Base-by-base conservation (phyloP, 1,284 basidiomycete species). In the Phlebopus sp. region DNA sequence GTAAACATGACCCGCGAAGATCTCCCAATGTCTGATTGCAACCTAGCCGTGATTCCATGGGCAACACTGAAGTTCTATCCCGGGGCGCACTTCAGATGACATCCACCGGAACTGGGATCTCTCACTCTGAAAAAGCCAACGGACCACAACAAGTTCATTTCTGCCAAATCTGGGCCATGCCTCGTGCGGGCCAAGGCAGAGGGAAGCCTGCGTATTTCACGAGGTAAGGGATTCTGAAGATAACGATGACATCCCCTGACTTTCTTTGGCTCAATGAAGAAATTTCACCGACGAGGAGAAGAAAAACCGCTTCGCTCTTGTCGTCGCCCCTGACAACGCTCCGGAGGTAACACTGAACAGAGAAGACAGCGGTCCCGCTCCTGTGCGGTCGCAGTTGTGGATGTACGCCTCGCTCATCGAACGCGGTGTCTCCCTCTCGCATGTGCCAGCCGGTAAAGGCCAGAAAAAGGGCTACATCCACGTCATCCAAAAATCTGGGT, bases 21-120 rank as follows among this genome's bases (percentile, higher is more conserved):
- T 37, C 7, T 47, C 32, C 23, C 27, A 17, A 8, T 7, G 36
- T 30, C 44, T 50, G 5, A 47, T 35, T 50, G 18, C 46, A 51
- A 43, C 36, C 9, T 49, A 88, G 86, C 69, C 79, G 85, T 69
- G 92, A 97, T 69, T 87, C 82, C 4, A 90, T 97, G 86, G 85
- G 86, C 35, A 96, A 97, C 69, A 76, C 79, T 47, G 95, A 97
- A 70, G 74, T 92, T 47, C 81, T 97, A 61, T 84, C 83, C 60
- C 82, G 91, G 13, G 95, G 94, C 2, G 89, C 92, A 58, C 62
- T 97, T 34, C 94, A 97, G 68, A 84, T 96, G 72, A 97, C 93
- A 0, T 89, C 86, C 2, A 85, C 92, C 1, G 93, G 94, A 8
- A 90, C 86, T 0, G 91, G 91, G 3, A 92, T 94, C 55, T 77